Conservation (phyloP, 2,329 filamentous ascomycete species). For the Thermoascus crustaceus region DNA sequence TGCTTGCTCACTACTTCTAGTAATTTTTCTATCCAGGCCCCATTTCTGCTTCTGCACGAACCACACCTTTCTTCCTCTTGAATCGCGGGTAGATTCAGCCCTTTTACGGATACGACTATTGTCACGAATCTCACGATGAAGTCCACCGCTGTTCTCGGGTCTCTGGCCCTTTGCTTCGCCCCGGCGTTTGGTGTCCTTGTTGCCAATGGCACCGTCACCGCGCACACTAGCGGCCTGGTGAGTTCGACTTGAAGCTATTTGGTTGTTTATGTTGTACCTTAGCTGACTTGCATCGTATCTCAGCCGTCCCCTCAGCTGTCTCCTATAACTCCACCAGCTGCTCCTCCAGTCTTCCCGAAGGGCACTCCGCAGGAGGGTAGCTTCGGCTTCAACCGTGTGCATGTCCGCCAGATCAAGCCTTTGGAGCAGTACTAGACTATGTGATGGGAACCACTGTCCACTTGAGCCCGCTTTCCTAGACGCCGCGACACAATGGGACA, state of each 20-base stretch:
- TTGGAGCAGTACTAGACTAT: constrained; percentile 12
- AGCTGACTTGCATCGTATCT: background rate
- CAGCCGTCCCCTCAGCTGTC: background rate
- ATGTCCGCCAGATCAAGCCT: constrained; percentile 19
- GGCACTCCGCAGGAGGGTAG: no score
- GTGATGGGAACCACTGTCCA: background rate
- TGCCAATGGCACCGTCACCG: constrained; percentile 6
- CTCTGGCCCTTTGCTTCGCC: constrained; percentile 16
- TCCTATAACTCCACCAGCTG: no score
- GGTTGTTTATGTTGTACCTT: background rate
- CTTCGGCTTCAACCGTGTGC: constrained; percentile 13
- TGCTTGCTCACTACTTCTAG: no score
- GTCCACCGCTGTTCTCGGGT: constrained; percentile 17
- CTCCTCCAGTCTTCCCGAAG: no score
- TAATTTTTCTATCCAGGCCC: no score
- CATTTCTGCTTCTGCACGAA: no score
- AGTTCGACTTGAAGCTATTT: background rate
- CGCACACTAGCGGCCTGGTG: background rate
- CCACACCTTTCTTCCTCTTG: no score
- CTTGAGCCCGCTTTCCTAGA: no score
- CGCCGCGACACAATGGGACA: no score
- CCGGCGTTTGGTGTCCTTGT: constrained; percentile 12
- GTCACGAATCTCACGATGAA: no score
- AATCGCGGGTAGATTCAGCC: no score
- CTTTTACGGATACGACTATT: no score